Conservation (phyloP, 2,329 filamentous ascomycete genomes). For the Botrytis galanthina region DNA sequence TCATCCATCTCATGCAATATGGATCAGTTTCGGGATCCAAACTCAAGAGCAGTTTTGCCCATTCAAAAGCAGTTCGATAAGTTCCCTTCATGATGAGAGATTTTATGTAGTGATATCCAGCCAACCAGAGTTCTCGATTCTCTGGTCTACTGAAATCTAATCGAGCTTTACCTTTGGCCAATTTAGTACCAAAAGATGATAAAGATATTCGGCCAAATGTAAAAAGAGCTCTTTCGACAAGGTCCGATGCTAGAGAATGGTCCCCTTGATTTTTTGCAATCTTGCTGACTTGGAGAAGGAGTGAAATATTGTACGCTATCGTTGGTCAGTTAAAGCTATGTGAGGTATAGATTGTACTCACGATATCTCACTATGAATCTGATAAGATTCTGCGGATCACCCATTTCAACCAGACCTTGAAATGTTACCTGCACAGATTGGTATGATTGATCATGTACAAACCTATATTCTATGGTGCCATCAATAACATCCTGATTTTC, state of each 20-base stretch:
- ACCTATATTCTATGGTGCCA: constrained; percentile 70
- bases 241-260: constrained; percentile 77
- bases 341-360: constrained; percentile 34
- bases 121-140: constrained; percentile 90
- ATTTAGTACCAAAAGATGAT: constrained; percentile 72
- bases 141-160: constrained; percentile 79
- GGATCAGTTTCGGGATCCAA: constrained; percentile 73
- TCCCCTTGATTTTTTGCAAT: constrained; percentile 91
- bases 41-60: constrained; percentile 80
- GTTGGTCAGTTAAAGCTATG: constrained; percentile 27
- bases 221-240: constrained; percentile 88
- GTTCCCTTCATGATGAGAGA: constrained; percentile 89
- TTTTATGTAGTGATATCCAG: constrained; percentile 82
- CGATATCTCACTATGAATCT: constrained; percentile 67
- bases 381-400: constrained; percentile 79
- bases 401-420: constrained; percentile 75
- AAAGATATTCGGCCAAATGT: constrained; percentile 87
- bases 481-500: constrained; percentile 44
- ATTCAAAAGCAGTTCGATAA: constrained; percentile 89
- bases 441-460: constrained; percentile 73
- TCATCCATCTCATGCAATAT: constrained; percentile 75
- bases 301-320: constrained; percentile 82
- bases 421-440: constrained; percentile 74
- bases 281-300: constrained; percentile 88
- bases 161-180: constrained; percentile 75